Conservation (phyloP, 176 grass and related monocot genomes). For the Oryza meridionalis region DNA sequence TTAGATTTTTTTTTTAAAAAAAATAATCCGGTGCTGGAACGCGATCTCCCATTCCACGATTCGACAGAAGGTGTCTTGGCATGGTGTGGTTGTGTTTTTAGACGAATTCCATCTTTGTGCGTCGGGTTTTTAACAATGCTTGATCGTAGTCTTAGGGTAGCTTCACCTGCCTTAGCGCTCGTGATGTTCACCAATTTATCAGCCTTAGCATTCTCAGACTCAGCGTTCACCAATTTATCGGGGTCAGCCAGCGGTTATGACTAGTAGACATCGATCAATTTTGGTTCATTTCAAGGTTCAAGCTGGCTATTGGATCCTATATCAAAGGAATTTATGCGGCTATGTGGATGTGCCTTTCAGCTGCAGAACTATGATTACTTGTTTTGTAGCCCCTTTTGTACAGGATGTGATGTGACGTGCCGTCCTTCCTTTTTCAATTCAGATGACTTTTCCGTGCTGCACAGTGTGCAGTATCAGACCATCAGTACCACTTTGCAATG, state of each 20-base stretch:
- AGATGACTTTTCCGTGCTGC: background rate
- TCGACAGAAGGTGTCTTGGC: background rate
- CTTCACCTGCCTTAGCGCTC: too few species aligned
- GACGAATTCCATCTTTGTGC: background rate
- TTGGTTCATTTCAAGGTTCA: background rate
- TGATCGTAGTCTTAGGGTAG: background rate
- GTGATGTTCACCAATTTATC: background rate
- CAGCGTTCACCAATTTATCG: background rate
- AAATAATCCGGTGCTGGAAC: background rate
- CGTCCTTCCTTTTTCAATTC: background rate
- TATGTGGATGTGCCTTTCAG: background rate
- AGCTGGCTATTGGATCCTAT: background rate
- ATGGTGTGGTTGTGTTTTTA: background rate
- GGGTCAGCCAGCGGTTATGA: background rate
- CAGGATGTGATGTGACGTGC: background rate
- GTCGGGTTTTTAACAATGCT: background rate
- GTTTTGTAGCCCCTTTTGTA: background rate
- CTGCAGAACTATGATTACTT: slow-evolving; percentile 3
- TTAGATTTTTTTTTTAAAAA: background rate
- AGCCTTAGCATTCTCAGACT: background rate
- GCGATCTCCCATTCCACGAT: background rate
- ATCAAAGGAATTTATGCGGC: background rate
- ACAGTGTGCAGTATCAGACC: background rate
- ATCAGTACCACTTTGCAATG: background rate
- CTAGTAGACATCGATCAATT: background rate